Evolutionary conservation across 2,329 filamentous ascomycete genomes (phyloP).

Genomic region (Leptographium procerum): DNA sequence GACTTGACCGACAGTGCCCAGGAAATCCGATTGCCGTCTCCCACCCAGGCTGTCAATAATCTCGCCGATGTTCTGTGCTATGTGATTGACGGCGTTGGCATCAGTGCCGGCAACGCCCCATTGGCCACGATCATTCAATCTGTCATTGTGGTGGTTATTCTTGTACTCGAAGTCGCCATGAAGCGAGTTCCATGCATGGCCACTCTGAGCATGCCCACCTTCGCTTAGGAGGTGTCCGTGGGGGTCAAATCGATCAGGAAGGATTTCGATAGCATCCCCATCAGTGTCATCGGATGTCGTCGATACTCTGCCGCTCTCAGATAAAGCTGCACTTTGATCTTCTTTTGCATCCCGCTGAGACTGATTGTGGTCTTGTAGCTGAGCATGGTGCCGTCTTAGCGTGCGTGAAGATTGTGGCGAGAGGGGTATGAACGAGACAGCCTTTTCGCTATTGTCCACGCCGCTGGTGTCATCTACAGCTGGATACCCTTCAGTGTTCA

Average conservation of each 20-base stretch:
- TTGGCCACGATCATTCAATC: conserved; percentile 26
- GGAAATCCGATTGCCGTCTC: conserved; percentile 13
- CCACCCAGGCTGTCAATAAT: conserved; percentile 19
- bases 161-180: conserved; percentile 31
- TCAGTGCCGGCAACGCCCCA: conserved; percentile 37
- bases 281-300: conserved; percentile 21
- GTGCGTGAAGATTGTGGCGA: conserved; percentile 38
- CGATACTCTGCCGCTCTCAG: conserved; percentile 16
- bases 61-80: conserved; percentile 16
- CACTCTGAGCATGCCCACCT: not conserved
- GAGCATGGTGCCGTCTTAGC: conserved; percentile 28
- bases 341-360: not conserved
- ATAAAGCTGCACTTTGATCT: conserved; percentile 22
- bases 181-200: conserved; percentile 22
- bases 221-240: conserved; percentile 29
- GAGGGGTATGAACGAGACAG: conserved; percentile 35
- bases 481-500: conserved; percentile 3
- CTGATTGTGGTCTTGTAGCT: conserved; percentile 8
- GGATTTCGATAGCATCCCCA: conserved; percentile 28
- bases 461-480: conserved; percentile 2
- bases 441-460: conserved; percentile 20
- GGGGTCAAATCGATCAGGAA: conserved; percentile 37
- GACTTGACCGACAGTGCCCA: conserved; percentile 19
- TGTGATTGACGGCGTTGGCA: conserved; percentile 26
- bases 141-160: conserved; percentile 16